A percentile compares a stretch with the other conserved stretches of the same genome.
These are phyloP conservation scores for Neurospora sp. DNA, from an alignment of 495 filamentous ascomycete species.

Conservation along the genomic window DNA sequence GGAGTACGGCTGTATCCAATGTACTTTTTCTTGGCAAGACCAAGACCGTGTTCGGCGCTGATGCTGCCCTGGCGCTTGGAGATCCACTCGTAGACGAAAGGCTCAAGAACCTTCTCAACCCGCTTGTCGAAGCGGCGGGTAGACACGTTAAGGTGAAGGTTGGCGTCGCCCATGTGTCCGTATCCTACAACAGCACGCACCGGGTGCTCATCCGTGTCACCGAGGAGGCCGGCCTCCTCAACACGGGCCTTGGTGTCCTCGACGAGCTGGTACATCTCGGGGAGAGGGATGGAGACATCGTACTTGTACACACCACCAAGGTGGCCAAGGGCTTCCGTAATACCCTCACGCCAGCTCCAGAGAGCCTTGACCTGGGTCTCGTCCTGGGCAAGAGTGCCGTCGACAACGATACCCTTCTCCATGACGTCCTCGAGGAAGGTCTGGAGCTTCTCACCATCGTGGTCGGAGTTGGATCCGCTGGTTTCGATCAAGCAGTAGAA, in stretches of 20 bases:
- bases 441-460: slow-evolving; percentile 81
- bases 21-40: slow-evolving; percentile 87
- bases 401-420: slow-evolving; percentile 69
- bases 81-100: slow-evolving; percentile 97
- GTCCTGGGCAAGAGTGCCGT: slow-evolving; percentile 84
- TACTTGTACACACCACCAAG: slow-evolving; percentile 98
- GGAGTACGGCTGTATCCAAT: slow-evolving; percentile 86
- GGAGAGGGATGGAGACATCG: slow-evolving; percentile 85
- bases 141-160: slow-evolving; percentile 84
- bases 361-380: slow-evolving; percentile 78
- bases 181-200: slow-evolving; percentile 89
- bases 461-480: slow-evolving; percentile 84
- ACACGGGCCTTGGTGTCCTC: slow-evolving; percentile 69
- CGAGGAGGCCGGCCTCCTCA: slow-evolving; percentile 61
- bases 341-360: slow-evolving; percentile 90
- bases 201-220: slow-evolving; percentile 65
- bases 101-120: slow-evolving; percentile 84
- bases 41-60: slow-evolving; percentile 91
- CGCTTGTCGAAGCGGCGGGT: slow-evolving; percentile 73
- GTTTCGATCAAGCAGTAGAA: slow-evolving; percentile 98
- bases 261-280: slow-evolving; percentile 81
- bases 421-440: slow-evolving; percentile 84
- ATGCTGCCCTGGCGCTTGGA: slow-evolving; percentile 77
- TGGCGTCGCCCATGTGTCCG: slow-evolving; percentile 95
- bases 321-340: slow-evolving; percentile 78